Base-by-base conservation (phyloP, 1,284 basidiomycete species). In the Pholiota adiposa region DNA sequence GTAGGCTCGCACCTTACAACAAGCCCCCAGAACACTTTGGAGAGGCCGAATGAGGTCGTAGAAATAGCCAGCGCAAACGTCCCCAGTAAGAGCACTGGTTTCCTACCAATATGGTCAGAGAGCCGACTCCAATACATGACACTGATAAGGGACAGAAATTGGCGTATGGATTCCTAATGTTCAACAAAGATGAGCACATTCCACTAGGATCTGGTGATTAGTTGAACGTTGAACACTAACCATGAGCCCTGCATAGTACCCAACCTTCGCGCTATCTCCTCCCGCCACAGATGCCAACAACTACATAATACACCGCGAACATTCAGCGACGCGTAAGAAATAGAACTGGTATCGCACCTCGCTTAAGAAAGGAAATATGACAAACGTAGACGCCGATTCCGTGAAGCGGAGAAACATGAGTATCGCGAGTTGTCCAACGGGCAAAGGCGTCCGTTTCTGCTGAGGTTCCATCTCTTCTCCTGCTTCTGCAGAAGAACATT, bases 61-160 rank as follows among this genome's bases (percentile, higher is more conserved):
- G 87, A 87, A 0, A 82, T 52, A 7, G 82, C 81, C 2, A 87
- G 70, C 12, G 88, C 88, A 34, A 81, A 73, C 1, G 86, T 74
- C 0, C 88, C 88, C 4, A 76, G 77, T 58, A 89, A 72, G 49
- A 90, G 77, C 23, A 91, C 78, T 0, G 88, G 88, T 67, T 83
- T 87, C 19, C 89, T 79, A 27, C 89, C 89, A 18, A 89, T 75
- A 38, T 77, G 72, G 68, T 90, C 89, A 1, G 89, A 90, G 4
- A 82, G 67, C 29, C 83, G 79, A 68, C 86, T 87, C 88, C 88
- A 90, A 64, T 86, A 83, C 31, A 88, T 77, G 27, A 88, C 82
- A 3, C 84, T 85, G 9, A 69, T 59, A 6, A 72, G 59, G 0
- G 67, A 66, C n/a, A 69, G 25, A 14, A 61, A 54, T 40, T 70